Evolutionary conservation across 306 rosid genomes (phyloP).

Genomic region (Quercus gilva): DNA sequence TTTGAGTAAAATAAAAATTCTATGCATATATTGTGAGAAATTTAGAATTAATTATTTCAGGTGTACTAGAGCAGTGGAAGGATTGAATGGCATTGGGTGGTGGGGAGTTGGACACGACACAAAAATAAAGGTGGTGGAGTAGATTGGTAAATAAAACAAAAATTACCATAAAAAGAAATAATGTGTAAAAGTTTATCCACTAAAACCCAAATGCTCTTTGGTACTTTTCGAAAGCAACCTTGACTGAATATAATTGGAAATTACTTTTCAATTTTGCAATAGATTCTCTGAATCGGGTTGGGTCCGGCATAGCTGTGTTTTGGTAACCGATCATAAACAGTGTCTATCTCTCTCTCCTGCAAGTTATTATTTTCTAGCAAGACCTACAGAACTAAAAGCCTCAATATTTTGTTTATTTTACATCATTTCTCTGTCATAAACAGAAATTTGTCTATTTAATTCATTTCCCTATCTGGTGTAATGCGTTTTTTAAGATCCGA

Average conservation of each 20-base stretch:
- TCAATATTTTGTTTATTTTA: not conserved
- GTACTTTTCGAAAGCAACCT: conserved; percentile 21
- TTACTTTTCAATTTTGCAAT: not conserved
- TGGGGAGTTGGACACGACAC: conserved; percentile 31
- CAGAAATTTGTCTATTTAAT: no score
- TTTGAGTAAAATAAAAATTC: not conserved
- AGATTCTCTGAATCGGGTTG: not conserved
- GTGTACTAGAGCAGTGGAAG: conserved; percentile 18
- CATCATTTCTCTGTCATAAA: no score
- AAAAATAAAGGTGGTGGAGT: conserved; percentile 28
- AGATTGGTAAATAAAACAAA: conserved; percentile 26
- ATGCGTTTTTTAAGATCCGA: not conserved
- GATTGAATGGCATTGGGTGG: conserved; percentile 27
- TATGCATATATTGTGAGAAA: not conserved
- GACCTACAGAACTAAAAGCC: not conserved
- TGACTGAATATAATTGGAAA: conserved; percentile 21
- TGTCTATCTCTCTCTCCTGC: conserved; percentile 1
- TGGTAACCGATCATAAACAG: not conserved
- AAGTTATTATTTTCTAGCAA: not conserved
- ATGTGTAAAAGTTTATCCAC: conserved; percentile 30
- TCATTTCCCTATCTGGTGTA: not conserved
- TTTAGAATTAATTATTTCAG: conserved; percentile 24
- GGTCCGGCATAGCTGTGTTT: not conserved
- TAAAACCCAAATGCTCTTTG: conserved; percentile 2
- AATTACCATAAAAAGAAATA: conserved; percentile 24